A percentile compares a stretch with the other conserved stretches of the same genome.
Evolutionary conservation across 306 rosid species (phyloP).

Genomic region (Inga oerstediana): DNA sequence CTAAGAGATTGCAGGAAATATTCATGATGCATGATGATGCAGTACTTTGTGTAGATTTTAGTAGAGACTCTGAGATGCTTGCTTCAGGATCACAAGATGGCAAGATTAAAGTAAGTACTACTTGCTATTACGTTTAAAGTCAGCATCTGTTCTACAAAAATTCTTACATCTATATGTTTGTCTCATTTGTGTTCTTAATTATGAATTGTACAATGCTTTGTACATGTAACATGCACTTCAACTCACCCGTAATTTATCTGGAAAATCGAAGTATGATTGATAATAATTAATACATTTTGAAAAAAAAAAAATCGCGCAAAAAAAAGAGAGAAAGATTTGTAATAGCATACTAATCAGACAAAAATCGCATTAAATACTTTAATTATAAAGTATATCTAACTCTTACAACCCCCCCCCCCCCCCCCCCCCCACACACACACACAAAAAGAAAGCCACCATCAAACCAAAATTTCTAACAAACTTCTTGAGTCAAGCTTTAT

Average conservation of each 20-base stretch:
- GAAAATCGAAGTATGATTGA: neutral
- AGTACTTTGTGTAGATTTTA: constrained; percentile 92
- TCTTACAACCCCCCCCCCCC: neutral
- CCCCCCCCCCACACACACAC: no score
- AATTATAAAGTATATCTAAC: neutral
- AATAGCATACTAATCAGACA: neutral
- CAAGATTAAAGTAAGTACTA: constrained; percentile 84
- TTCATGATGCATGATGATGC: constrained; percentile 99
- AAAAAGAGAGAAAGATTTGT: neutral
- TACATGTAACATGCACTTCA: neutral
- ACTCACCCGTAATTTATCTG: neutral
- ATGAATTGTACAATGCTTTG: neutral
- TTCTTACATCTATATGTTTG: constrained; percentile 14
- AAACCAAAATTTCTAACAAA: neutral
- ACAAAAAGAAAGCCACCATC: no score
- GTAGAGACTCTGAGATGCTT: constrained; percentile 95
- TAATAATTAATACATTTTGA: neutral
- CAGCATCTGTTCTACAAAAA: neutral
- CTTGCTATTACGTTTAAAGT: constrained; percentile 28
- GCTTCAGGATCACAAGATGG: constrained; percentile 98
- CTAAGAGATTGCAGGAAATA: constrained; percentile 71
- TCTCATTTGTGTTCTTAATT: constrained; percentile 8
- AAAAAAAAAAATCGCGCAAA: neutral
- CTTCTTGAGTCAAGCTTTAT: neutral
- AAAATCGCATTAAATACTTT: neutral